Base-by-base conservation (phyloP, 768 basidiomycete genomes). In the Xanthoconium stramineum region DNA sequence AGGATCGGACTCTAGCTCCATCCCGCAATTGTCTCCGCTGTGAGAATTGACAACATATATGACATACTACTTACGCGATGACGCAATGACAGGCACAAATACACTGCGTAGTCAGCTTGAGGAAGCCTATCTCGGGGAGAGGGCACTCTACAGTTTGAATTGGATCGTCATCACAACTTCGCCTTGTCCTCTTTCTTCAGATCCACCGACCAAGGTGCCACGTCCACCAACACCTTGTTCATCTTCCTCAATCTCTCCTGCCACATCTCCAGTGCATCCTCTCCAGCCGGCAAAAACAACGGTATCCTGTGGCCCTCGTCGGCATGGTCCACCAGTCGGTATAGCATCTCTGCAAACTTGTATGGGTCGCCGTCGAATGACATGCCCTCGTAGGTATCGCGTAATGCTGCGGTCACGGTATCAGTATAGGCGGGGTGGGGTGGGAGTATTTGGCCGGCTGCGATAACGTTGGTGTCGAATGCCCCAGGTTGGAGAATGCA, bases 401-500 rank as follows among this genome's bases (percentile, higher is more conserved):
- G 51, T 15, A 55, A 3, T 2, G 47, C 30, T 3, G 24, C 28
- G 5, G 35, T 48, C 17, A 50, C 24, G 29, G 53, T 39, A 13
- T 57, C 46, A 5, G 38, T 28, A 29, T 62, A 61, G 6, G 54
- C 59, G 3, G 64, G 55, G 17, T 63, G 56, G 1, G 8, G 6
- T 14, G 60, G 51, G n/a, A 58, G 44, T 6, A 55, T 12, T 29
- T 32, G 37, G 20, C 13, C 29, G 11, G 45, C 12, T 10, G 47
- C 30, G 29, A 59, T 3, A 6, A 46, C 38, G 17, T 66, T 58
- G 5, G 64, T 60, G 40, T 55, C 46, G 37, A 67, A 69, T 0
- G 15, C 28, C 12, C 65, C 68, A 0, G 56, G 59, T 55, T 66
- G 38, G 38, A 67, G 36, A 47, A 64, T 60, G 45, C 61, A 57